A percentile compares a stretch with the other conserved stretches of the same genome.
phyloP scores from a whole-genome alignment of 1,139 yeast genomes.

The Lodderomyces oxycetoniae region DNA sequence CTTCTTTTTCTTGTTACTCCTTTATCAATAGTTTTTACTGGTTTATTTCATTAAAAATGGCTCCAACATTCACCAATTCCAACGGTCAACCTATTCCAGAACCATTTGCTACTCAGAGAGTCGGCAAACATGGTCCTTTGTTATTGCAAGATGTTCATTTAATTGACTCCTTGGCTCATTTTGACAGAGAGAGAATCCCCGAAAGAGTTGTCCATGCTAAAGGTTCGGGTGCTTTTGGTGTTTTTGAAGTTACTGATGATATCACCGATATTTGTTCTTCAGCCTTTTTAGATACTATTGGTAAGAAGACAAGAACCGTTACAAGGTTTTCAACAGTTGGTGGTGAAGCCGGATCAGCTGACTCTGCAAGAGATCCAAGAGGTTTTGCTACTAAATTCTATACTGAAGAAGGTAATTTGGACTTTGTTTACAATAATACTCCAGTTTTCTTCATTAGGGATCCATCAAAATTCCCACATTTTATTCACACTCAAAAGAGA shows the following conservation, averaged over 20 bases:
- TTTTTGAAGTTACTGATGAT: constrained; percentile 78
- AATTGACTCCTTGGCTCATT: constrained; percentile 74
- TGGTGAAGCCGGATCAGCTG: constrained; percentile 82
- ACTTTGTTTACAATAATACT: constrained; percentile 86
- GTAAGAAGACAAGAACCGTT: constrained; percentile 70
- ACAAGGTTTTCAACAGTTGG: constrained; percentile 87
- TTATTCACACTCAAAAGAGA: constrained; percentile 80
- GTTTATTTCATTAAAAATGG: constrained; percentile 18
- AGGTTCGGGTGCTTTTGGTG: constrained; percentile 84
- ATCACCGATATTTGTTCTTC: constrained; percentile 70
- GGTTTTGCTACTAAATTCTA: constrained; percentile 80
- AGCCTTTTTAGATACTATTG: constrained; percentile 64
- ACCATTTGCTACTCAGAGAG: constrained; percentile 69
- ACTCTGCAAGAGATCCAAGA: constrained; percentile 86
- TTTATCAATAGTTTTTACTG: no score
- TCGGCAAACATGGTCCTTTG: constrained; percentile 72
- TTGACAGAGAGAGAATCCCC: constrained; percentile 83
- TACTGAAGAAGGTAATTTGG: constrained; percentile 85
- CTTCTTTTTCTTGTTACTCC: background rate
- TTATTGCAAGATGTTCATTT: constrained; percentile 75
- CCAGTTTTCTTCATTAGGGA: constrained; percentile 85
- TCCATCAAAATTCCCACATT: constrained; percentile 83
- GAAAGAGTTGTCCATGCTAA: constrained; percentile 90
- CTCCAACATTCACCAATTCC: constrained; percentile 58
- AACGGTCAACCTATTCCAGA: constrained; percentile 69